Evolutionary conservation across 2,329 filamentous ascomycete genomes (phyloP).

Genomic region (Paradendryphiella salina): DNA sequence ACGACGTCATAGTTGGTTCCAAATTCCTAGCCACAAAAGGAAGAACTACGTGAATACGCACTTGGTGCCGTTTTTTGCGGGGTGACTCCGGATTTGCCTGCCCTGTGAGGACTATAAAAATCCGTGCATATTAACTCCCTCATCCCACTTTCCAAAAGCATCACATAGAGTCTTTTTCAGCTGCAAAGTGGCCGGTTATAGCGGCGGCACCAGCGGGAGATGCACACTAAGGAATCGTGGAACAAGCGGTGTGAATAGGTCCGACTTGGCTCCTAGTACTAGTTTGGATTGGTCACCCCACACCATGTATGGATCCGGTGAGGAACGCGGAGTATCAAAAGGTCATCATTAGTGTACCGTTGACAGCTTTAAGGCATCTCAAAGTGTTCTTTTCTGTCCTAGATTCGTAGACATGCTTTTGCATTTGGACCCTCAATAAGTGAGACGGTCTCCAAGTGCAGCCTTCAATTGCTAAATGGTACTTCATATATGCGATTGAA

Average conservation of each 20-base stretch:
- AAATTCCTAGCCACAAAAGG: neutral
- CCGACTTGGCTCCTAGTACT: neutral
- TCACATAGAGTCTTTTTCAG: neutral
- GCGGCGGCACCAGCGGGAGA: slow-evolving; percentile 9
- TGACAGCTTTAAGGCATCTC: neutral
- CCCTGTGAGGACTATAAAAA: neutral
- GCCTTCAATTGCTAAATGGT: neutral
- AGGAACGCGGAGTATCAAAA: slow-evolving; percentile 2
- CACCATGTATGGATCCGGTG: slow-evolving; percentile 9
- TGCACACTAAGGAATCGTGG: slow-evolving; percentile 8
- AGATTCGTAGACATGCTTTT: neutral
- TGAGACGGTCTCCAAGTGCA: too few species aligned
- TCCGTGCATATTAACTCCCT: neutral
- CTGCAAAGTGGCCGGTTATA: neutral
- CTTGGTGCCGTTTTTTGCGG: neutral
- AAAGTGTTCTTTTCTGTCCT: neutral
- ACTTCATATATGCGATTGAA: neutral
- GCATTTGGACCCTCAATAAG: too few species aligned
- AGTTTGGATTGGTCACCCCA: slow-evolving; percentile 1
- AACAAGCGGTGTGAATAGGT: slow-evolving; percentile 15
- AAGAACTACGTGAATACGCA: neutral
- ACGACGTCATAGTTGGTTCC: neutral
- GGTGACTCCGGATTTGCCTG: neutral
- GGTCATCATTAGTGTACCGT: neutral
- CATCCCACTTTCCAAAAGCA: slow-evolving; percentile 5